phyloP scores from a whole-genome alignment of 257 asterid genomes.

The Przewalskia tangutica region DNA sequence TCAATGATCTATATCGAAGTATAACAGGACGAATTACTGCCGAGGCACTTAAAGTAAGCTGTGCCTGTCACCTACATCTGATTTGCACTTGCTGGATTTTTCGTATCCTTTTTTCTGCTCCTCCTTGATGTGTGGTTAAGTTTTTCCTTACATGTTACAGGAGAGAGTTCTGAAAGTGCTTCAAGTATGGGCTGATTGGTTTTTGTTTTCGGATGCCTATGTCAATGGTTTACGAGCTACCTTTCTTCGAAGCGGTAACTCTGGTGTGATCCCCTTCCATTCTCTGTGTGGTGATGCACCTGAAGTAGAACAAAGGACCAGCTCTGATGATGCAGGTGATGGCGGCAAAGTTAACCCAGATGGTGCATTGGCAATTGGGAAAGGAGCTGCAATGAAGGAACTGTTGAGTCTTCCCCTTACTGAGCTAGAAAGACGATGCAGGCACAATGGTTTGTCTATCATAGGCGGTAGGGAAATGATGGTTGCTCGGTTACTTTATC shows the following conservation, averaged over 20 bases:
- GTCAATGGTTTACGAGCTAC: conserved; percentile 92
- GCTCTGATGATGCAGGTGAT: conserved; percentile 37
- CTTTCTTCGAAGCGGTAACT: conserved; percentile 71
- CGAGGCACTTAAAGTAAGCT: conserved; percentile 82
- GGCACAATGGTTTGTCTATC: conserved; percentile 80
- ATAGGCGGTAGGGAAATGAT: conserved; percentile 91
- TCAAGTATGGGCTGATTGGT: conserved; percentile 98
- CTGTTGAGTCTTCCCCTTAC: conserved; percentile 57
- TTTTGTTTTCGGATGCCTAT: conserved; percentile 83
- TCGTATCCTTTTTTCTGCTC: neutral
- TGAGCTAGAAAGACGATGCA: conserved; percentile 86
- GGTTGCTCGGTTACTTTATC: conserved; percentile 85
- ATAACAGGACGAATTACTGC: conserved; percentile 93
- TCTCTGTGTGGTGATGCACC: conserved; percentile 90
- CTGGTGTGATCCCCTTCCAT: conserved; percentile 75
- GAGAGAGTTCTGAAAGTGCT: conserved; percentile 85
- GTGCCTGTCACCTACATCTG: neutral
- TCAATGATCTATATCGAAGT: conserved; percentile 86
- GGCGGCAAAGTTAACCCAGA: conserved; percentile 54
- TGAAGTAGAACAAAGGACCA: conserved; percentile 53
- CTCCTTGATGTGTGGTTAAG: conserved; percentile 2
- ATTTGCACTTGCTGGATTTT: neutral
- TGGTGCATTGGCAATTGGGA: conserved; percentile 87
- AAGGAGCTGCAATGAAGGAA: conserved; percentile 88
- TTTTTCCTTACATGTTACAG: conserved; percentile 30